Evolutionary conservation across 176 grass and related monocot genomes (phyloP).

Genomic region (Cocos nucifera): DNA sequence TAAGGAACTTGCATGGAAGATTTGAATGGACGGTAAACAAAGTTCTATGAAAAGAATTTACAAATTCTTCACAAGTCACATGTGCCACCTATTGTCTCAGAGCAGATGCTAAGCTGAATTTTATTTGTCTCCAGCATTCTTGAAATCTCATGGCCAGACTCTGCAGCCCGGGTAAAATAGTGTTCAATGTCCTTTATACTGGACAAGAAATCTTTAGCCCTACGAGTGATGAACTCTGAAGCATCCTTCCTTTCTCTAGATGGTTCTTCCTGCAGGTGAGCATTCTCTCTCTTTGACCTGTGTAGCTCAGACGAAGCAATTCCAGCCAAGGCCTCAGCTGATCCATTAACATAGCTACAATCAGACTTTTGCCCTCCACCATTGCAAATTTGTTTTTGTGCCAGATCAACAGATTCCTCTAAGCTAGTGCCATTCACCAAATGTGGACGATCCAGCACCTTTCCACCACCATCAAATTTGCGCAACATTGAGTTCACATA

Average conservation of each 20-base stretch:
- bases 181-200: constrained; percentile 49
- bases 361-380: constrained; percentile 5
- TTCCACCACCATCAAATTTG: too few relatives aligned
- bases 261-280: constrained; percentile 7
- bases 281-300: not conserved
- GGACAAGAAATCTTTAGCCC: constrained; percentile 35
- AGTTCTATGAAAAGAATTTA: not conserved
- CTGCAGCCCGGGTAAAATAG: constrained; percentile 40
- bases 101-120: constrained; percentile 31
- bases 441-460: too few relatives aligned
- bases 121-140: constrained; percentile 65
- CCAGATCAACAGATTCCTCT: not conserved
- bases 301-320: not conserved
- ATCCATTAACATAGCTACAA: constrained; percentile 15
- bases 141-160: constrained; percentile 49
- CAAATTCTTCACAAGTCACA: not conserved
- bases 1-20: not conserved
- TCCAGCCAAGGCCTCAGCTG: not conserved
- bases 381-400: not conserved
- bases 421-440: not conserved
- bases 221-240: constrained; percentile 16
- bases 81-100: constrained; percentile 33
- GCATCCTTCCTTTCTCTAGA: constrained; percentile 25
- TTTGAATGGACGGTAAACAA: constrained; percentile 7
- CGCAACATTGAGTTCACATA: too few relatives aligned